phyloP scores from a whole-genome alignment of 2,329 filamentous ascomycete species.

The Hypoxylon sp. region DNA sequence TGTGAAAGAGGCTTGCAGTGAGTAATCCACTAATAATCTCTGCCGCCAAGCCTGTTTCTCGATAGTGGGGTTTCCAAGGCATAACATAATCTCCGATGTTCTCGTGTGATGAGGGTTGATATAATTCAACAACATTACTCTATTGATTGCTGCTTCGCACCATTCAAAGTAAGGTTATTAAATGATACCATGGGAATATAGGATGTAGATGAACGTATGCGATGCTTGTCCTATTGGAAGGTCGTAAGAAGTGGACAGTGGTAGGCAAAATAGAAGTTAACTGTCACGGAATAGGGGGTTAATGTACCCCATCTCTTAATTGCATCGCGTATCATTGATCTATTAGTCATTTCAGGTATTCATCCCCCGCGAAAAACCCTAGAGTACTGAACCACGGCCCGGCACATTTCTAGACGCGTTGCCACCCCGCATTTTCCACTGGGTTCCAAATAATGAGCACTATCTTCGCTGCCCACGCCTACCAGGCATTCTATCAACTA shows the following conservation, averaged over 20 bases:
- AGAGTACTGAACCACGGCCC: slow-evolving; percentile 48
- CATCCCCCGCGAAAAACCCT: slow-evolving; percentile 66
- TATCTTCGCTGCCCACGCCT: background rate
- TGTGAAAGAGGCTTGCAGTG: slow-evolving; percentile 60
- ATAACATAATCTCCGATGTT: slow-evolving; percentile 73
- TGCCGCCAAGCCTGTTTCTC: slow-evolving; percentile 70
- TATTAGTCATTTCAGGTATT: slow-evolving; percentile 77
- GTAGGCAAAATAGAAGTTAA: slow-evolving; percentile 76
- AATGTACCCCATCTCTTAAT: slow-evolving; percentile 76
- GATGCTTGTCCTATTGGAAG: slow-evolving; percentile 61
- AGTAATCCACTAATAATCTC: slow-evolving; percentile 55
- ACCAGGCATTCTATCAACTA: background rate
- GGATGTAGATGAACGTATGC: slow-evolving; percentile 76
- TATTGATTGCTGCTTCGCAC: background rate
- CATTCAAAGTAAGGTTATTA: slow-evolving; percentile 67
- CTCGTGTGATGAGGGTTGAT: slow-evolving; percentile 75
- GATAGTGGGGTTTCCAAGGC: slow-evolving; percentile 74
- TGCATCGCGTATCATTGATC: slow-evolving; percentile 73
- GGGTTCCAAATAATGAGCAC: slow-evolving; percentile 50
- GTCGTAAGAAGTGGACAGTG: slow-evolving; percentile 73
- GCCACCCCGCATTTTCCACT: slow-evolving; percentile 68
- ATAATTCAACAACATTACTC: slow-evolving; percentile 73
- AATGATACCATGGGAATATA: slow-evolving; percentile 77
- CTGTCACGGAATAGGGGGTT: slow-evolving; percentile 68
- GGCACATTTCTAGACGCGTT: slow-evolving; percentile 63